Evolutionary conservation across 495 filamentous ascomycete species (phyloP).

Genomic region (Cercophora sp.): DNA sequence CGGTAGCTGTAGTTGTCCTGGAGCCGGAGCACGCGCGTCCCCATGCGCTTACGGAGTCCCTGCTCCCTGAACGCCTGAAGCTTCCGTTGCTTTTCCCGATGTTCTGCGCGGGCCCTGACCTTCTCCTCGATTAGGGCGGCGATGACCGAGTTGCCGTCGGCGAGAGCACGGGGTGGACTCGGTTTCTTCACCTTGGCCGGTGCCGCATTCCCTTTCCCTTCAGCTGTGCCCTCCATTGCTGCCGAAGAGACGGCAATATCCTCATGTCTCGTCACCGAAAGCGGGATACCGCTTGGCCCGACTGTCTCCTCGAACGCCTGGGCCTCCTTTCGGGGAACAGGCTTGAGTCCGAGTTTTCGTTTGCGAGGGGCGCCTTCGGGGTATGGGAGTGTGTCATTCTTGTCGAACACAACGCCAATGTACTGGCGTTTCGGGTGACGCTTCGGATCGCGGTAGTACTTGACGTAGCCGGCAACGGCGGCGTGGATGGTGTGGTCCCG

Average conservation of each 20-base stretch:
- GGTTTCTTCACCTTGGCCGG: neutral
- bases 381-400: slow-evolving; percentile 67
- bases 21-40: slow-evolving; percentile 46
- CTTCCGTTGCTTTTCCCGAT: slow-evolving; percentile 31
- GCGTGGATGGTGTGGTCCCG: slow-evolving; percentile 98
- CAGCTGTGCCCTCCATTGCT: neutral
- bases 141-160: slow-evolving; percentile 23
- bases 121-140: slow-evolving; percentile 35
- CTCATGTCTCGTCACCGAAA: slow-evolving; percentile 37
- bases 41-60: slow-evolving; percentile 23
- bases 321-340: slow-evolving; percentile 34
- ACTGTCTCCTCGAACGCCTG: slow-evolving; percentile 16
- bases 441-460: slow-evolving; percentile 86
- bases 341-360: slow-evolving; percentile 67
- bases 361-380: slow-evolving; percentile 63
- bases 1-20: slow-evolving; percentile 74
- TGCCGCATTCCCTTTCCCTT: neutral
- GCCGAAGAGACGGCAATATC: slow-evolving; percentile 17
- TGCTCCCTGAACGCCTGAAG: slow-evolving; percentile 16
- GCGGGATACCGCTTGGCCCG: slow-evolving; percentile 42
- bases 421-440: slow-evolving; percentile 78
- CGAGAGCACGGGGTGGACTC: neutral
- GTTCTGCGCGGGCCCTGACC: slow-evolving; percentile 27
- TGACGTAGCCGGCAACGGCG: slow-evolving; percentile 77
- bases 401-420: slow-evolving; percentile 86